Conservation (phyloP, 768 basidiomycete genomes). For the Lentinula aciculospora region DNA sequence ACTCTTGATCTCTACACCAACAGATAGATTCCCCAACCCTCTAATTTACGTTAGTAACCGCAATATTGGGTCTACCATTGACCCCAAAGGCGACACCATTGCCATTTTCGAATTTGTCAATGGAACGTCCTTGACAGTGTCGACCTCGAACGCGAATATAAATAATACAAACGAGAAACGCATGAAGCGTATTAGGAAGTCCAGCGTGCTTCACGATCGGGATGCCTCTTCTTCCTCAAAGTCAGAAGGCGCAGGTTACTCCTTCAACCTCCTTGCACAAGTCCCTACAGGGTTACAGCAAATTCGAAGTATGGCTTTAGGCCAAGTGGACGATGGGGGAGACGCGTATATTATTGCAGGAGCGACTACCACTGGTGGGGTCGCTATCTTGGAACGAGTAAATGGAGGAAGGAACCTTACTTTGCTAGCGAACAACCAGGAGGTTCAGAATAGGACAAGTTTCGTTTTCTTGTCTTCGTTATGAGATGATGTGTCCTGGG, state of each 20-base stretch:
- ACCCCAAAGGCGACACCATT: conserved; percentile 50
- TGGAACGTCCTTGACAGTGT: conserved; percentile 9
- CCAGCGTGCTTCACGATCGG: neutral
- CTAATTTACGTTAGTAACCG: conserved; percentile 55
- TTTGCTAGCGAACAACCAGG: conserved; percentile 31
- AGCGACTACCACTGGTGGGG: conserved; percentile 26
- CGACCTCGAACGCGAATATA: neutral
- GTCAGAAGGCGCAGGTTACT: neutral
- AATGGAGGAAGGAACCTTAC: conserved; percentile 35
- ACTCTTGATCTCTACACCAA: conserved; percentile 42
- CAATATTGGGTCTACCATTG: conserved; percentile 39
- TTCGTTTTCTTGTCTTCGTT: conserved; percentile 28
- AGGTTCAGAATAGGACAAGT: conserved; percentile 30
- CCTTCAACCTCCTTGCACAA: conserved; percentile 38
- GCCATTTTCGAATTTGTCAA: conserved; percentile 44
- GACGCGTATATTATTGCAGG: conserved; percentile 36
- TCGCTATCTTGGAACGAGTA: conserved; percentile 36
- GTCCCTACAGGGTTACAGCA: conserved; percentile 51
- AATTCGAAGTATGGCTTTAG: conserved; percentile 48
- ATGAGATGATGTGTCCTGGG: neutral
- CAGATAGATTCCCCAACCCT: conserved; percentile 33
- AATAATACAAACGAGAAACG: conserved; percentile 4
- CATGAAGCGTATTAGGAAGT: conserved; percentile 11
- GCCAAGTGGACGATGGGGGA: conserved; percentile 30
- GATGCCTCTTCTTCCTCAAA: neutral